Conservation (phyloP, 768 basidiomycete species). For the Hypholoma fasciculare region DNA sequence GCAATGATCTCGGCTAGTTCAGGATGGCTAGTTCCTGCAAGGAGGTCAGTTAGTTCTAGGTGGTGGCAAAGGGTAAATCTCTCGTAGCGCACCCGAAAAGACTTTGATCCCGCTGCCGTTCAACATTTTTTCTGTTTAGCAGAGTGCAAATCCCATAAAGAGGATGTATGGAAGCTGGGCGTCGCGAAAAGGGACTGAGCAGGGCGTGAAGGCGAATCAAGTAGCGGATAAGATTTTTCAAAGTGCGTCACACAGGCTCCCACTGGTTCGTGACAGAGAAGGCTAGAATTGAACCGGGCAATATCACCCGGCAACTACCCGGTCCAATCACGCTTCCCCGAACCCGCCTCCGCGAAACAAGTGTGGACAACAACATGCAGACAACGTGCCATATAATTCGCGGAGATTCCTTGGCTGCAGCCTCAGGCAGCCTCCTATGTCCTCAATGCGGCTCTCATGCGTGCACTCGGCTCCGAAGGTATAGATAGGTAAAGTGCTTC, state of each 20-base stretch:
- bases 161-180: slow-evolving; percentile 15
- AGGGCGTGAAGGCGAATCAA: background rate
- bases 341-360: background rate
- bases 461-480: slow-evolving; percentile 8
- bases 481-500: slow-evolving; percentile 5
- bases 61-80: background rate
- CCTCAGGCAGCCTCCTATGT: background rate
- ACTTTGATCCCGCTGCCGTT: slow-evolving; percentile 60
- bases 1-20: slow-evolving; percentile 94
- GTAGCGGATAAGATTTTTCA: slow-evolving; percentile 18
- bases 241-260: slow-evolving; percentile 12
- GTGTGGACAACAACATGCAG: too few relatives aligned
- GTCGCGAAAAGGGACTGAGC: slow-evolving; percentile 1
- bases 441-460: background rate
- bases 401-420: background rate
- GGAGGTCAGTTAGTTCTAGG: background rate
- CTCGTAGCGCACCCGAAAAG: slow-evolving; percentile 43
- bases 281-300: background rate
- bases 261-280: slow-evolving; percentile 8
- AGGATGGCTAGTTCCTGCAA: slow-evolving; percentile 89
- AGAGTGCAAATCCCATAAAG: slow-evolving; percentile 16
- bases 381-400: too few relatives aligned
- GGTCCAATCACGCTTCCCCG: background rate
- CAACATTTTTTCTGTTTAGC: slow-evolving; percentile 36
- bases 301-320: slow-evolving; percentile 1